Evolutionary conservation across 1,284 basidiomycete genomes (phyloP).

Genomic region (Pholiota adiposa): DNA sequence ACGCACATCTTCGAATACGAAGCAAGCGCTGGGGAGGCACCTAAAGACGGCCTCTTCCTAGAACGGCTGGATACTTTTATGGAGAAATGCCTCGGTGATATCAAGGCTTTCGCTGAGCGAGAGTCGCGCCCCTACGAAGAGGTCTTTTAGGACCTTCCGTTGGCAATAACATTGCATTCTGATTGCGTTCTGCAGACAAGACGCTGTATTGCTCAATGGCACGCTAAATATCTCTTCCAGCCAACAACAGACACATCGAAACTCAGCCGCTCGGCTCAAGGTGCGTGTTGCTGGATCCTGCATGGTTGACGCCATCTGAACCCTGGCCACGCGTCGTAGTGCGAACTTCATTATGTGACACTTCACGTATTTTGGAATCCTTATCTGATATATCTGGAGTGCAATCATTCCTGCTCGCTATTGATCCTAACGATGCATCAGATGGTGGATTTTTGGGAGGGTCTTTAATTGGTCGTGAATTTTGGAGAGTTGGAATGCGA

Average conservation of each 20-base stretch:
- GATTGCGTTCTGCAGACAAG: slow-evolving; percentile 46
- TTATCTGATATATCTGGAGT: slow-evolving; percentile 50
- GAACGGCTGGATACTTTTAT: slow-evolving; percentile 66
- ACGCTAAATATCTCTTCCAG: slow-evolving; percentile 57
- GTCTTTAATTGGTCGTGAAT: slow-evolving; percentile 59
- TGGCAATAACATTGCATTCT: slow-evolving; percentile 20
- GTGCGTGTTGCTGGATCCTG: slow-evolving; percentile 13
- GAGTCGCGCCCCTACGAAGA: slow-evolving; percentile 62
- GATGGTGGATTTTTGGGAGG: slow-evolving; percentile 67
- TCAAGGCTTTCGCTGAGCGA: slow-evolving; percentile 60
- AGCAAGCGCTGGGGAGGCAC: slow-evolving; percentile 11
- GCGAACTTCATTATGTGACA: slow-evolving; percentile 45
- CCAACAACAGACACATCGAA: slow-evolving; percentile 19
- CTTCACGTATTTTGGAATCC: slow-evolving; percentile 56
- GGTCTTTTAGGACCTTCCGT: slow-evolving; percentile 41
- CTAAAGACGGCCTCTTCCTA: slow-evolving; percentile 54
- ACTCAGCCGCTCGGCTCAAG: slow-evolving; percentile 16
- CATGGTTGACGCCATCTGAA: background rate
- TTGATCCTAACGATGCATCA: slow-evolving; percentile 50
- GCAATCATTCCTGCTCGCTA: slow-evolving; percentile 64
- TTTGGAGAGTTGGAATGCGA: slow-evolving; percentile 58
- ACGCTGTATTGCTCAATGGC: slow-evolving; percentile 58
- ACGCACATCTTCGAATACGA: slow-evolving; percentile 32
- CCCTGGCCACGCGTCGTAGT: slow-evolving; percentile 35
- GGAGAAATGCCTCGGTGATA: slow-evolving; percentile 57